Evolutionary conservation across 345 rosid species (phyloP).

Genomic region (Durio zibethinus): DNA sequence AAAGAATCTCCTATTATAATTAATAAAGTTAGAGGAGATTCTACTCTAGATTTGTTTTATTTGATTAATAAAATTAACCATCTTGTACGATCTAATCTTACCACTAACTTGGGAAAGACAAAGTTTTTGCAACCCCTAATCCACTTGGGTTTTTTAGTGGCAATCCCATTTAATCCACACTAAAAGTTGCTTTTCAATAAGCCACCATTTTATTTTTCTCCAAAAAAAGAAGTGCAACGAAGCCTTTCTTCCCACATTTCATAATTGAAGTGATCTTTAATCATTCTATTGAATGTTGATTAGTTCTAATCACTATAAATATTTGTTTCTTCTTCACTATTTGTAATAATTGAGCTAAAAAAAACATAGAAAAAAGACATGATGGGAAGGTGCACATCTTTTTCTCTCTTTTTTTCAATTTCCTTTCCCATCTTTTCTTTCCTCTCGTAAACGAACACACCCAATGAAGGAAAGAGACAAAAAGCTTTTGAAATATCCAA

Average conservation of each 20-base stretch:
- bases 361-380: too few relatives aligned
- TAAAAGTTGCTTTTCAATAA: background rate
- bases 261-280: background rate
- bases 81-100: constrained; percentile 9
- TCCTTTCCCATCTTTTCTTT: background rate
- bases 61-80: background rate
- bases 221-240: background rate
- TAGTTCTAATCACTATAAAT: background rate
- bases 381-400: background rate
- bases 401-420: background rate
- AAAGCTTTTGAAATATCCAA: background rate
- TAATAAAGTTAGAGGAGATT: constrained; percentile 20
- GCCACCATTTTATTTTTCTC: background rate
- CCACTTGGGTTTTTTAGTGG: constrained; percentile 38
- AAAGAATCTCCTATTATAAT: background rate
- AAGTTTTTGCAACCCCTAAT: constrained; percentile 17
- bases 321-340: background rate
- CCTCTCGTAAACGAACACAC: background rate
- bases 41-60: constrained; percentile 2
- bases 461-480: background rate
- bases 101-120: constrained; percentile 28
- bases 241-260: background rate
- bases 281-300: background rate
- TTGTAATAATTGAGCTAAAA: too few relatives aligned
- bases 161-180: constrained; percentile 30